Evolutionary conservation across 2,329 filamentous ascomycete genomes (phyloP), one percentile per base, ranked within the genome.

Genomic region (Corynespora cassiicola): DNA sequence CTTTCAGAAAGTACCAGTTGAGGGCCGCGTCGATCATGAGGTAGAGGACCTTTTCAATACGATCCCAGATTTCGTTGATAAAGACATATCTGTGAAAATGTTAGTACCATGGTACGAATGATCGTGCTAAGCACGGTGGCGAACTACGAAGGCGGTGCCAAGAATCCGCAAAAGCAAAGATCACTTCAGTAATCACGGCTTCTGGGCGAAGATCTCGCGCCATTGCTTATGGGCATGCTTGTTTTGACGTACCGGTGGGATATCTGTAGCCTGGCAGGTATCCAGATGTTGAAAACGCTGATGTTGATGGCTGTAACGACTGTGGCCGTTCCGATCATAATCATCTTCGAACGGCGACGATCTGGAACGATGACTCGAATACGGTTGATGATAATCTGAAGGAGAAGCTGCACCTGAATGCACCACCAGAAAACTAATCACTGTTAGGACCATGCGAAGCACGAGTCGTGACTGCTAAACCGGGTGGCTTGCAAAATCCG

Each of bases 341-440:
- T 66, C 17, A 50, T 51, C 14, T 47, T 48, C 12, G 63, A 66
- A 12, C 40, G 58, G 14, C 36, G 33, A 20, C 61, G 59, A 39
- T 69, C 56, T 17, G 62, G 56, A 17, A 66, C 53, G 21, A 69
- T 69, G 18, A 69, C 52, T 12, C 63, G 52, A 35, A 69, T 66
- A 38, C 65, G 61, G 35, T 71, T 71, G 52, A 71, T 69, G 47
- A 71, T 69, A 29, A 71, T 70, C 27, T 71, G 68, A 6, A 71
- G 57, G 16, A 71, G 42, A 2, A 69, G 44, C 26, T 69, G 65
- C 4, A 68, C 63, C 36, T 69, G 63, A 9, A 69, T 62, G 50
- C 61, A 67, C 65, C 65, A 69, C 46, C 52, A 65, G 26, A 63
- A 58, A n/a, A 68, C 59, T 63, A 24, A 3, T 2, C 4, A 9